These are phyloP conservation scores for Boletus reticuloceps DNA, from an alignment of 768 basidiomycete species.

Conservation along the genomic window DNA sequence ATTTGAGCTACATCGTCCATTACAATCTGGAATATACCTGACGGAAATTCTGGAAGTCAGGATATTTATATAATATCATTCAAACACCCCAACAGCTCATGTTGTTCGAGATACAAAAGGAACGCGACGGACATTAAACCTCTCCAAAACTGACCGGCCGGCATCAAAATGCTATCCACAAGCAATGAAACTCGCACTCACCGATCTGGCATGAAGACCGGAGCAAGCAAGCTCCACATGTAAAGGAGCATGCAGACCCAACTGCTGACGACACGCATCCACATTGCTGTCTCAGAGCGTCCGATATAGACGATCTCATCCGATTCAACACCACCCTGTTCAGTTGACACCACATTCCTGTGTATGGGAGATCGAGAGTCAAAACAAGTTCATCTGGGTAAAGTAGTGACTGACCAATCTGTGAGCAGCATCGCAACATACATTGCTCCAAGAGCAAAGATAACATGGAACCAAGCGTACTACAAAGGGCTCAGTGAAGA, in stretches of 20 bases:
- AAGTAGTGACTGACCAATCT: conserved; percentile 76
- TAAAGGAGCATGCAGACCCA: conserved; percentile 91
- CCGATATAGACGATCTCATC: conserved; percentile 86
- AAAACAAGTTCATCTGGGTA: neutral
- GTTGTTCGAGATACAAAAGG: neutral
- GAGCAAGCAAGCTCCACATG: conserved; percentile 85
- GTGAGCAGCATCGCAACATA: conserved; percentile 97
- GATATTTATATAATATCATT: neutral
- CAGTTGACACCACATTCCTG: conserved; percentile 74
- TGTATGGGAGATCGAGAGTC: conserved; percentile 1
- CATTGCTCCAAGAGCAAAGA: conserved; percentile 95
- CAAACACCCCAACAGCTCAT: neutral
- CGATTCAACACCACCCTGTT: conserved; percentile 47
- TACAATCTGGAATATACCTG: neutral
- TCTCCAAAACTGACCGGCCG: conserved; percentile 23
- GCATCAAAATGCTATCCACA: conserved; percentile 3
- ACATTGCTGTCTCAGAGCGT: conserved; percentile 95
- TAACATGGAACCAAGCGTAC: conserved; percentile 99
- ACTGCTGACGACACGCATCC: conserved; percentile 96
- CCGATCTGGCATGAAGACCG: conserved; percentile 89
- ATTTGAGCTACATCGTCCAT: neutral
- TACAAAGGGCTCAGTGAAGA: conserved; percentile 28
- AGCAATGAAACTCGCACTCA: conserved; percentile 34
- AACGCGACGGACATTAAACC: conserved; percentile 6
- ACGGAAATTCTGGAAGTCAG: neutral